Evolutionary conservation across 2,329 filamentous ascomycete species (phyloP).

Genomic region (Blastomyces percursus): DNA sequence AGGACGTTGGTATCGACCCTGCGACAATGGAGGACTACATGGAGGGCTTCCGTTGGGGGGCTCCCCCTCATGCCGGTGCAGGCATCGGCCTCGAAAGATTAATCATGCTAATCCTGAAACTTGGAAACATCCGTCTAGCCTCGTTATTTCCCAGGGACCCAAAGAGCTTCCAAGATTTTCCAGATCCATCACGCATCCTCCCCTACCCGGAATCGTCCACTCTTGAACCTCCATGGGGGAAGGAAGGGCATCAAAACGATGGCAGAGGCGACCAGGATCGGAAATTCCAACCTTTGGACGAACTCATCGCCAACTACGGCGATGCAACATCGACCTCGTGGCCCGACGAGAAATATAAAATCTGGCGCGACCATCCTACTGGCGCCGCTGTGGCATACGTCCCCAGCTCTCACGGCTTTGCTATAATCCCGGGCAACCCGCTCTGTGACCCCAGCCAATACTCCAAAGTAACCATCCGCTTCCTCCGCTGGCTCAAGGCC

Average conservation of each 20-base stretch:
- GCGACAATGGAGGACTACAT: constrained; percentile 85
- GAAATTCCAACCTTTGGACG: constrained; percentile 62
- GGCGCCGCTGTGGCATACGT: constrained; percentile 82
- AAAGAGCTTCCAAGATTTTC: constrained; percentile 65
- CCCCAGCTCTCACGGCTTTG: constrained; percentile 61
- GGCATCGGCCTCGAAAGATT: constrained; percentile 85
- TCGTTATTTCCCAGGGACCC: constrained; percentile 82
- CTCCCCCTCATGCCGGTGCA: constrained; percentile 79
- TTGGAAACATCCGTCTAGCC: constrained; percentile 81
- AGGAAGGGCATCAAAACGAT: constrained; percentile 22
- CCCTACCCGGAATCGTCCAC: constrained; percentile 83
- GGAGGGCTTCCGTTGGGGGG: constrained; percentile 75
- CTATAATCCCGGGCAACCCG: constrained; percentile 77
- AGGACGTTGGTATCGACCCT: constrained; percentile 61
- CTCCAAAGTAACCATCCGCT: constrained; percentile 58
- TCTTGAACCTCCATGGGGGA: constrained; percentile 54
- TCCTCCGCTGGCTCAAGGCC: constrained; percentile 62
- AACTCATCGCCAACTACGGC: constrained; percentile 89
- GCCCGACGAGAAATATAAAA: constrained; percentile 77
- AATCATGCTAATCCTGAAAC: constrained; percentile 70
- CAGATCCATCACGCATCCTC: constrained; percentile 48
- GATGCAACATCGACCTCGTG: constrained; percentile 90
- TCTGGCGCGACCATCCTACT: constrained; percentile 70
- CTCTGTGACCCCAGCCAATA: constrained; percentile 74
- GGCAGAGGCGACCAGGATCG: constrained; percentile 33